These are phyloP conservation scores for Fulvia fulva DNA, from an alignment of 2,329 filamentous ascomycete species.

Conservation along the genomic window DNA sequence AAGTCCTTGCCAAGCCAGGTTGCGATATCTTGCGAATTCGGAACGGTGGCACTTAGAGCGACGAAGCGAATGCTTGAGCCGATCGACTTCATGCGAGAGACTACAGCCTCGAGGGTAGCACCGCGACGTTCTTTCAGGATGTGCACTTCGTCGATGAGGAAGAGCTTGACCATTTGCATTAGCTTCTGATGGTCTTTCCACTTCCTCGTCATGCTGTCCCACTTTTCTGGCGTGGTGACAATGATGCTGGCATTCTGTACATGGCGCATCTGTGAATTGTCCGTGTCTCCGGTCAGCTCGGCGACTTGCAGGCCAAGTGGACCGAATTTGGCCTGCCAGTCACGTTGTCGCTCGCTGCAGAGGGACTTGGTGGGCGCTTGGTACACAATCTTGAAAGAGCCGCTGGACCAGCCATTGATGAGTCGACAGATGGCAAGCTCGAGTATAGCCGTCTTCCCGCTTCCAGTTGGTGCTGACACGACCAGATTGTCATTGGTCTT, in stretches of 20 bases:
- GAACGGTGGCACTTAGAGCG: slow-evolving; percentile 77
- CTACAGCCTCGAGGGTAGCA: slow-evolving; percentile 75
- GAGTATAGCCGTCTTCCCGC: slow-evolving; percentile 77
- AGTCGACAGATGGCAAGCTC: slow-evolving; percentile 78
- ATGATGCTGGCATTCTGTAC: slow-evolving; percentile 77
- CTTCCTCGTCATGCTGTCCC: slow-evolving; percentile 83
- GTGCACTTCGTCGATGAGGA: slow-evolving; percentile 84
- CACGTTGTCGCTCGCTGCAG: slow-evolving; percentile 69
- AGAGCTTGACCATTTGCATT: slow-evolving; percentile 70
- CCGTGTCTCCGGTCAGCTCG: slow-evolving; percentile 79
- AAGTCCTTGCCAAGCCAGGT: slow-evolving; percentile 70
- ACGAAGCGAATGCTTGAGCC: slow-evolving; percentile 73
- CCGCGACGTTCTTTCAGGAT: slow-evolving; percentile 77
- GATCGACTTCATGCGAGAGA: slow-evolving; percentile 82
- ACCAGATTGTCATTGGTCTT: slow-evolving; percentile 70
- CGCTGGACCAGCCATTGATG: slow-evolving; percentile 52
- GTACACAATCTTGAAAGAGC: slow-evolving; percentile 75
- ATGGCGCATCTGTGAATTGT: slow-evolving; percentile 59
- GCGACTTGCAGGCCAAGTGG: slow-evolving; percentile 64
- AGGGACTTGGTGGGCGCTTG: slow-evolving; percentile 81
- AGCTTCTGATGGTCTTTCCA: slow-evolving; percentile 77
- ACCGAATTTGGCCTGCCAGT: slow-evolving; percentile 74
- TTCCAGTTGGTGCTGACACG: slow-evolving; percentile 76
- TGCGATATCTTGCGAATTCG: slow-evolving; percentile 76
- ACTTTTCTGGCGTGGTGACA: slow-evolving; percentile 84